A percentile compares a stretch with the other conserved stretches of the same genome.
Conservation (phyloP, 108 stramenopile genomes). For the Discostella stelligeroides region DNA sequence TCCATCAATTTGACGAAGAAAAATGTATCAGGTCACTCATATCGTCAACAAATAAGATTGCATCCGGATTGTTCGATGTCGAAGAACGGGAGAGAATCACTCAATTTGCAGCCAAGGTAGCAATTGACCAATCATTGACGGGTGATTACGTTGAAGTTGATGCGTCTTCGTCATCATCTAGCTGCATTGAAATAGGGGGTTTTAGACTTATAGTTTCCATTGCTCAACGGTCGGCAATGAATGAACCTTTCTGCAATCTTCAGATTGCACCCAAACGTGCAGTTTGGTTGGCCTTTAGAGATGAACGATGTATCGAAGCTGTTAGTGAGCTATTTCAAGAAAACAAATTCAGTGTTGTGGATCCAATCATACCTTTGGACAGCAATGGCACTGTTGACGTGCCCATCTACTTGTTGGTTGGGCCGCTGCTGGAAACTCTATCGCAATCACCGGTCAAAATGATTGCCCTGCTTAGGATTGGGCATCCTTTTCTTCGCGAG, state of each 20-base stretch:
- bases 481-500: neutral
- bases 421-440: neutral
- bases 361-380: neutral
- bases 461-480: constrained; percentile 7
- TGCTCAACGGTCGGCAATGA: constrained; percentile 1
- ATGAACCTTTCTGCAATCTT: neutral
- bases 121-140: neutral
- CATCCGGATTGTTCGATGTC: neutral
- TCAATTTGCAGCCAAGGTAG: neutral
- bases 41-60: neutral
- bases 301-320: constrained; percentile 8
- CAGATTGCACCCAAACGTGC: constrained; percentile 6
- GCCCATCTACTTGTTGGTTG: constrained; percentile 6
- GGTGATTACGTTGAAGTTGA: constrained; percentile 14
- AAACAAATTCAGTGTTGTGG: constrained; percentile 8
- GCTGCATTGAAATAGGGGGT: neutral
- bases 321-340: constrained; percentile 7
- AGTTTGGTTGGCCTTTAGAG: constrained; percentile 18
- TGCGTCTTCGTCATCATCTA: neutral
- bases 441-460: constrained; percentile 1
- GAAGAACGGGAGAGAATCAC: neutral
- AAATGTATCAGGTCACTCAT: too few species aligned
- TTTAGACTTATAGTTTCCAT: constrained; percentile 1
- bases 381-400: neutral
- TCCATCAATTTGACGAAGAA: too few species aligned